Evolutionary conservation across 1,139 yeast genomes (phyloP).

Genomic region (Meyerozyma athensensis): DNA sequence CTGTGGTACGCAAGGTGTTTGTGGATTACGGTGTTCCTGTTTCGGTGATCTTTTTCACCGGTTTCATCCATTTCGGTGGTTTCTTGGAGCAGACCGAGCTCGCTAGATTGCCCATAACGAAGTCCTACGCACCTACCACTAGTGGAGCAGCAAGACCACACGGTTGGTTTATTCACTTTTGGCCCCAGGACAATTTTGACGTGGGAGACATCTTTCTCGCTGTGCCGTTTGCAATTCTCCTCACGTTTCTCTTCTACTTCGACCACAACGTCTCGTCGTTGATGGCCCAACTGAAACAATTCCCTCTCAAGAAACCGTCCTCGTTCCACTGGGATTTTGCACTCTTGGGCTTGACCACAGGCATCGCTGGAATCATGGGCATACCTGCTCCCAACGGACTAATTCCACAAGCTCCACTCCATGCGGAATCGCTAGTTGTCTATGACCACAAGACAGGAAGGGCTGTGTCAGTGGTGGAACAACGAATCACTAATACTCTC

Average conservation of each 20-base stretch:
- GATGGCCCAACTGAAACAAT: slow-evolving; percentile 83
- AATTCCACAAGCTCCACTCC: slow-evolving; percentile 95
- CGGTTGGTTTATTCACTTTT: slow-evolving; percentile 77
- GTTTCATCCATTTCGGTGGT: slow-evolving; percentile 88
- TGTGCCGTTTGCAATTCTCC: slow-evolving; percentile 81
- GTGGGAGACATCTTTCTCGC: slow-evolving; percentile 82
- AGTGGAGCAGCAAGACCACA: slow-evolving; percentile 34
- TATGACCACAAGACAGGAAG: slow-evolving; percentile 38
- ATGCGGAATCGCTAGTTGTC: slow-evolving; percentile 73
- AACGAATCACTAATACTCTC: slow-evolving; percentile 72
- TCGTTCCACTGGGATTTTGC: slow-evolving; percentile 92
- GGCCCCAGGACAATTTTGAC: slow-evolving; percentile 55
- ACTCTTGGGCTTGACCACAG: slow-evolving; percentile 79
- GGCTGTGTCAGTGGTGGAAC: slow-evolving; percentile 74
- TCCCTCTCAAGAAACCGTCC: slow-evolving; percentile 78
- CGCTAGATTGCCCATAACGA: slow-evolving; percentile 63
- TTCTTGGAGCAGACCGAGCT: slow-evolving; percentile 48
- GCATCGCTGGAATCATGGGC: slow-evolving; percentile 80
- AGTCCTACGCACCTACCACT: slow-evolving; percentile 71
- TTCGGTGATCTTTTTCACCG: slow-evolving; percentile 84
- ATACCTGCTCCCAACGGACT: slow-evolving; percentile 95
- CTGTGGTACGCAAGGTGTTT: slow-evolving; percentile 60
- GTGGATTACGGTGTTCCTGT: slow-evolving; percentile 84
- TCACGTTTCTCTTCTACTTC: slow-evolving; percentile 82
- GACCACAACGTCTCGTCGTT: slow-evolving; percentile 93